Conservation (phyloP, 148 eudicot genomes). For the Arbutus unedo region DNA sequence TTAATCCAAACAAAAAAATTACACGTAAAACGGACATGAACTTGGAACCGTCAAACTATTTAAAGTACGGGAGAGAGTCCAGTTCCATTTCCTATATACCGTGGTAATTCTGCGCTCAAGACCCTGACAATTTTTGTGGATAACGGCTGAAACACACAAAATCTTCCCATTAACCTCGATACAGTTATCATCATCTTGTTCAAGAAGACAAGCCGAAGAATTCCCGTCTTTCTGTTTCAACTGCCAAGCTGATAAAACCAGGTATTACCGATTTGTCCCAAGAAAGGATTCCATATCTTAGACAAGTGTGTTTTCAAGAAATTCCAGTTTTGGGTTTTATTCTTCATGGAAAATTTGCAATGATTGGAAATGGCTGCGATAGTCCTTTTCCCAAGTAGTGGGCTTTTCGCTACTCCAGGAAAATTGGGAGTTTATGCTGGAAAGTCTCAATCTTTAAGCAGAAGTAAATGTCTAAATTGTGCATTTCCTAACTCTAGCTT, state of each 20-base stretch:
- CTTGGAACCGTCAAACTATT: too few species aligned
- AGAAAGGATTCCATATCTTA: neutral
- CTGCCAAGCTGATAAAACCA: constrained; percentile 7
- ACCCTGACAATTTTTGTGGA: constrained; percentile 11
- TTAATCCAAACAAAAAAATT: too few species aligned
- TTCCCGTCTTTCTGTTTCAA: neutral
- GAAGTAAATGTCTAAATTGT: constrained; percentile 25
- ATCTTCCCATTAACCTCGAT: neutral
- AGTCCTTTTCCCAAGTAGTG: constrained; percentile 50
- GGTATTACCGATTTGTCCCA: constrained; percentile 13
- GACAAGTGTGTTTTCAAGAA: constrained; percentile 8
- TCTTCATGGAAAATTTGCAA: constrained; percentile 14
- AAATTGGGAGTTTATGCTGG: constrained; percentile 28
- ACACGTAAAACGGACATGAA: too few species aligned
- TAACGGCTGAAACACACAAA: neutral
- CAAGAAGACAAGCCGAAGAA: neutral
- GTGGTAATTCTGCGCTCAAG: neutral
- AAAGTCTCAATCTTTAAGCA: constrained; percentile 31
- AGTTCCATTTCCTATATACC: neutral
- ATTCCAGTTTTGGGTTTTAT: neutral
- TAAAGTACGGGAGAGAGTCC: too few species aligned
- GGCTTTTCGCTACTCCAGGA: constrained; percentile 38
- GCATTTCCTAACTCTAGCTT: constrained; percentile 27
- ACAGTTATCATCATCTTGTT: neutral
- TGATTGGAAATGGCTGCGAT: constrained; percentile 54